These are phyloP conservation scores for Lupinus albus DNA, from an alignment of 306 rosid genomes.

Conservation along the genomic window DNA sequence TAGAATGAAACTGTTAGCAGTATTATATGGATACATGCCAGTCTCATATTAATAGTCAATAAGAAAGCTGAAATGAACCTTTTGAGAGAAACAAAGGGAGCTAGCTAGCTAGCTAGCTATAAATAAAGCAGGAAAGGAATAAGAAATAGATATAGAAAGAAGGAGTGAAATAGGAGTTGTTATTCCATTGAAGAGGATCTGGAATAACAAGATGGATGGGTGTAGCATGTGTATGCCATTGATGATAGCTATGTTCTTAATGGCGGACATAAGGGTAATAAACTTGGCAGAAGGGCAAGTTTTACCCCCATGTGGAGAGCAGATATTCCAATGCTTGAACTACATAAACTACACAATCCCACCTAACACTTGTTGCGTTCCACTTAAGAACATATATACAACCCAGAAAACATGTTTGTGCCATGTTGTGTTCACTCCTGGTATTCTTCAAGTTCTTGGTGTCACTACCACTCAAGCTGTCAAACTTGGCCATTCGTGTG, in stretches of 20 bases:
- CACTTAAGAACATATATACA: conserved; percentile 41
- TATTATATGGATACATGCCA: not conserved
- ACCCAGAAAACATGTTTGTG: conserved; percentile 60
- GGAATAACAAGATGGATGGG: conserved; percentile 8
- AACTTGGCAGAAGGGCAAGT: conserved; percentile 22
- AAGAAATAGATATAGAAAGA: not conserved
- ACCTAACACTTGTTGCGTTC: conserved; percentile 53
- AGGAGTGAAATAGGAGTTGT: too few species aligned
- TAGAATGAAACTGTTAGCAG: too few species aligned
- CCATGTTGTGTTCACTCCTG: conserved; percentile 43
- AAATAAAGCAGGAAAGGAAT: too few species aligned
- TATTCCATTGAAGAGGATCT: too few species aligned
- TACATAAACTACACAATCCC: conserved; percentile 47
- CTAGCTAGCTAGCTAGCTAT: too few species aligned
- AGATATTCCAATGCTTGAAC: conserved; percentile 36
- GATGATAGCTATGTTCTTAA: not conserved
- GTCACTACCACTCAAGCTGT: conserved; percentile 40
- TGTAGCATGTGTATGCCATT: not conserved
- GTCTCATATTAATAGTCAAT: not conserved
- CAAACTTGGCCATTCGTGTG: conserved; percentile 47
- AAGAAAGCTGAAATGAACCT: conserved; percentile 1
- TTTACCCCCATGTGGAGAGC: not conserved
- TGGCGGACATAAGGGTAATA: not conserved
- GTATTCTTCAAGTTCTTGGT: conserved; percentile 23
- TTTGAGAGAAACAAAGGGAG: not conserved